Conservation (phyloP, 805 yeast genomes). For the Cyberlindnera meyerae region DNA sequence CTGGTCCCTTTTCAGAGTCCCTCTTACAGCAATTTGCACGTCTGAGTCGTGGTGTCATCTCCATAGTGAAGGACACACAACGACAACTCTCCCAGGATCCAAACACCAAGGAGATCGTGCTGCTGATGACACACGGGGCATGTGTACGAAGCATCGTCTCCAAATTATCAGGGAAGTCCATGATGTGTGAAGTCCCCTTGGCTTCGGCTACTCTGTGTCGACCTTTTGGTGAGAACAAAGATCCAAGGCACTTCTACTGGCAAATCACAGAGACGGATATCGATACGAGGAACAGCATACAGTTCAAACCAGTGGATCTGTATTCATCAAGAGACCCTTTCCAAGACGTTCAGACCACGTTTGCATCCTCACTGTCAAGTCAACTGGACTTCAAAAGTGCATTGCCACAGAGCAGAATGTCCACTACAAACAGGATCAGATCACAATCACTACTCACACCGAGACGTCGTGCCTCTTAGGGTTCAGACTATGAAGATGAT, state of each 20-base stretch:
- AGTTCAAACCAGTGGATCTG: constrained; percentile 16
- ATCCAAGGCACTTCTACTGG: constrained; percentile 16
- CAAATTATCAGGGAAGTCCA: constrained; percentile 32
- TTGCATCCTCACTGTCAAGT: constrained; percentile 5
- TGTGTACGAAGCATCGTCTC: constrained; percentile 37
- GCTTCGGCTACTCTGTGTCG: constrained; percentile 25
- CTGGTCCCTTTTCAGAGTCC: constrained; percentile 41
- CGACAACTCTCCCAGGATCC: constrained; percentile 14
- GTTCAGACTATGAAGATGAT: constrained; percentile 11
- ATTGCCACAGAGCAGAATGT: constrained; percentile 11
- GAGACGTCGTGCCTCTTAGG: too few species aligned
- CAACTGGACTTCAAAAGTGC: constrained; percentile 21
- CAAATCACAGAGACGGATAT: constrained; percentile 24
- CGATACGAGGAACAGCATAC: constrained; percentile 11
- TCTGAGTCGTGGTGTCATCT: constrained; percentile 31
- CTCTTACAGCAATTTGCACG: constrained; percentile 32
- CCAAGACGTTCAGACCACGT: constrained; percentile 24
- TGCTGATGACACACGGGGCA: constrained; percentile 41
- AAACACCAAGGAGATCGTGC: constrained; percentile 29
- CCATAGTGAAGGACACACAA: constrained; percentile 28
- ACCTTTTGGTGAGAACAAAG: constrained; percentile 8
- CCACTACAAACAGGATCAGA: constrained; percentile 18
- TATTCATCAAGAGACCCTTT: constrained; percentile 21
- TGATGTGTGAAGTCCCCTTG: constrained; percentile 38
- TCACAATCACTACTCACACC: constrained; percentile 21